Evolutionary conservation across 2,329 filamentous ascomycete genomes (phyloP).

Genomic region (Uncinocarpus reesii): DNA sequence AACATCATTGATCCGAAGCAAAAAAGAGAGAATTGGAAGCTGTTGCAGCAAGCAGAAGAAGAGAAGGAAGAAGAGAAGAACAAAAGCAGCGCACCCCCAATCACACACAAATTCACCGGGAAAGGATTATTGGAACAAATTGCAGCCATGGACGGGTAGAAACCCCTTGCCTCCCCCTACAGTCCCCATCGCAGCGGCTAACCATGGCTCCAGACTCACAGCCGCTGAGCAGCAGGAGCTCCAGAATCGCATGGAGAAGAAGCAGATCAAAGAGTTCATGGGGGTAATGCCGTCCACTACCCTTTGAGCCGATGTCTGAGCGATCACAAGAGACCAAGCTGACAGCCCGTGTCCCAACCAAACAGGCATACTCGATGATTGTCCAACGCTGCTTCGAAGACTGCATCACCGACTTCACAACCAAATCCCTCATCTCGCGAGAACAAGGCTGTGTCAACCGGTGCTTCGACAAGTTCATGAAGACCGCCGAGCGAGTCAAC

Average conservation of each 20-base stretch:
- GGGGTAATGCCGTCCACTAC: conserved; percentile 51
- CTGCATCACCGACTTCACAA: conserved; percentile 97
- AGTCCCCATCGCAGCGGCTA: background rate
- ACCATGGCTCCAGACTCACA: conserved; percentile 49
- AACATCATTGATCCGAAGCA: conserved; percentile 1
- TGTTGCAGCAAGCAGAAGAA: background rate
- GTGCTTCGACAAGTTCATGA: conserved; percentile 94
- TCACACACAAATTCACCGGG: too few species aligned
- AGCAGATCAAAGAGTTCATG: conserved; percentile 99
- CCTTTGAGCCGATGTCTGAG: conserved; percentile 8
- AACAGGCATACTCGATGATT: conserved; percentile 54
- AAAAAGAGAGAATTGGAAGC: background rate
- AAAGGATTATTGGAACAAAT: too few species aligned
- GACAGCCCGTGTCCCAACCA: background rate
- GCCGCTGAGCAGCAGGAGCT: conserved; percentile 81
- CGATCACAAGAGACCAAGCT: conserved; percentile 12
- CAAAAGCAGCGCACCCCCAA: background rate
- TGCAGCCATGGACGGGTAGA: conserved; percentile 33
- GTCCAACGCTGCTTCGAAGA: conserved; percentile 73
- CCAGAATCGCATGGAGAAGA: conserved; percentile 87
- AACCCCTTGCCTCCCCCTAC: background rate
- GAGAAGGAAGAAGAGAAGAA: background rate
- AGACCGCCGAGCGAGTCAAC: conserved; percentile 77
- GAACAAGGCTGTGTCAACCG: conserved; percentile 88
- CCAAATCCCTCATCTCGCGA: conserved; percentile 78